Evolutionary conservation across 495 filamentous ascomycete species (phyloP), one percentile per base, ranked within the genome.

Genomic region (Cercophora newfieldiana): DNA sequence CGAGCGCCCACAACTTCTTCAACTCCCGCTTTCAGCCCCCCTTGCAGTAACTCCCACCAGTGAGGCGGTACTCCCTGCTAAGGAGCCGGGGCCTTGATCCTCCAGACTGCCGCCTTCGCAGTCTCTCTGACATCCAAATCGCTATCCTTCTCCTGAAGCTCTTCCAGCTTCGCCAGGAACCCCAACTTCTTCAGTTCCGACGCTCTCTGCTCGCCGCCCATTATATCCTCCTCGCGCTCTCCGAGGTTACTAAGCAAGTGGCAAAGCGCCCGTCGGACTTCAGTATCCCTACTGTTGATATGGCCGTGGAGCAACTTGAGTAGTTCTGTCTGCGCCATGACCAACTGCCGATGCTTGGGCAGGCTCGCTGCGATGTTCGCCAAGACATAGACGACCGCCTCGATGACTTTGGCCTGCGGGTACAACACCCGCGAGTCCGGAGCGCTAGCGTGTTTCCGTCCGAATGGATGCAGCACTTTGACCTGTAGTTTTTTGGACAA

Each of bases 181-280:
- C 94, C 93, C 26, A 96, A 70, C 44, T 85, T 82, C 74, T 85
- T 83, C 62, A 99, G 79, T 72, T 90, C 87, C 16, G 72, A 67
- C 2, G 89, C 89, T 25, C 95, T 85, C 66, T 87, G 80, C 50
- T 82, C 80, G 65, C 89, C 89, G 6, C 81, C 84, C 24, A 77
- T 76, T 2, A 74, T 75, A 68, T 97, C 93, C 29, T 73, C 88
- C 64, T 98, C 94, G 50, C 87, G 79, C 80, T 89, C 96, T 0
- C 88, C 88, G 50, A 99, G 81, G 68, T 97, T 97, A 68, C 87
- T 91, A 19, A 94, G 84, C 26, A 95, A 79, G 86, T 92, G 94
- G 47, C 89, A 90, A 64, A 93, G 87, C 49, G 89, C 89, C 24
- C 82, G 81, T 18, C 94, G 87, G 3, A 99, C 88, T 7, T 88